A percentile compares a stretch with the other conserved stretches of the same genome.
These are phyloP conservation scores for Mortierella sp. DNA, from an alignment of 371 early-diverging fungal genomes.

Conservation along the genomic window DNA sequence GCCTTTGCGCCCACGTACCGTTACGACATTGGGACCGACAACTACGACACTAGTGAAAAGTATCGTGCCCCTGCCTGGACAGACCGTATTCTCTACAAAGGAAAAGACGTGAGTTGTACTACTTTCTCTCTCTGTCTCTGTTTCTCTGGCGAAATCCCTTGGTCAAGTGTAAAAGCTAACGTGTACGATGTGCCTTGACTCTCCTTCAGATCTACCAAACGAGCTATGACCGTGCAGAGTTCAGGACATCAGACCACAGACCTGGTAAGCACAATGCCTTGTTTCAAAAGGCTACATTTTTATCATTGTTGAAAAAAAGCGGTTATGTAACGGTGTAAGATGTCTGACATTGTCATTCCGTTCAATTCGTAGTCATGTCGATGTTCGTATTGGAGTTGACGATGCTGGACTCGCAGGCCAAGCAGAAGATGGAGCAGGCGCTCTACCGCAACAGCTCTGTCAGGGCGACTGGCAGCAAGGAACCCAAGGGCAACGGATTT, in stretches of 20 bases:
- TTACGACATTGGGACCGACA: conserved; percentile 85
- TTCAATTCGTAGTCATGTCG: conserved; percentile 49
- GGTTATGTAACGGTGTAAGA: too few species aligned
- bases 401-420: conserved; percentile 30
- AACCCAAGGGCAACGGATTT: background rate
- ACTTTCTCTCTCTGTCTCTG: conserved; percentile 13
- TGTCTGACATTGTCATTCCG: background rate
- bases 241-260: conserved; percentile 83
- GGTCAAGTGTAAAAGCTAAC: background rate
- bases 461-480: background rate
- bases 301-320: background rate
- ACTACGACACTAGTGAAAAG: conserved; percentile 93
- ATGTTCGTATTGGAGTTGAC: conserved; percentile 60
- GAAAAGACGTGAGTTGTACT: conserved; percentile 60
- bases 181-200: background rate
- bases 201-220: conserved; percentile 57
- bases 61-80: conserved; percentile 91
- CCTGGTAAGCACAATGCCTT: conserved; percentile 63
- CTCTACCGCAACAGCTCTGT: conserved; percentile 45
- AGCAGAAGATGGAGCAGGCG: conserved; percentile 43
- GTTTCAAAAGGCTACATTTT: background rate
- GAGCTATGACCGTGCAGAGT: conserved; percentile 75
- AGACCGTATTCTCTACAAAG: conserved; percentile 83
- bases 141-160: background rate
- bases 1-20: conserved; percentile 95